A percentile compares a stretch with the other conserved stretches of the same genome.
Conservation (phyloP, 176 grass and related monocot genomes). For the Phyllostachys edulis region DNA sequence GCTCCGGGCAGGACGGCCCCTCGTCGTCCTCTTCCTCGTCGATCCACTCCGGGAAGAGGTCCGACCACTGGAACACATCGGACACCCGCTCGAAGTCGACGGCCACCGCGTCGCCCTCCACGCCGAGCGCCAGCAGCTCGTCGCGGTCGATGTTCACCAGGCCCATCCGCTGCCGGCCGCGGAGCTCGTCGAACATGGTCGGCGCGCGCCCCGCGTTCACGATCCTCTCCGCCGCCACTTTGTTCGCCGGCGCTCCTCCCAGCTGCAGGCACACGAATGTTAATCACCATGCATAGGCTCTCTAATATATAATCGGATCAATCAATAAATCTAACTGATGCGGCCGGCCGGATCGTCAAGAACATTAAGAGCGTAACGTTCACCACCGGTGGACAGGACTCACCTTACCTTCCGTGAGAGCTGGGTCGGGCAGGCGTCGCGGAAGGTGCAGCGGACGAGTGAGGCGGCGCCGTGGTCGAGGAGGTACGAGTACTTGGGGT, state of each 20-base stretch:
- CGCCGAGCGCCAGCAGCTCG: conserved; percentile 47
- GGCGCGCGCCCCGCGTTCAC: conserved; percentile 46
- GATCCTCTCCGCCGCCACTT: conserved; percentile 48
- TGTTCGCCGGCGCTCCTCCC: conserved; percentile 44
- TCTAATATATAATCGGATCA: not conserved
- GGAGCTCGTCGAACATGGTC: conserved; percentile 58
- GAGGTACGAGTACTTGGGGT: conserved; percentile 58
- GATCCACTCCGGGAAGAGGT: conserved; percentile 92
- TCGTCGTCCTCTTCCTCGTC: conserved; percentile 82
- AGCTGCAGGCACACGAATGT: conserved; percentile 22
- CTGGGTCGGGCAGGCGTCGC: conserved; percentile 44
- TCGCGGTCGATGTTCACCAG: conserved; percentile 69
- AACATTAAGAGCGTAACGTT: not conserved
- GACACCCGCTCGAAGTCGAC: conserved; percentile 62
- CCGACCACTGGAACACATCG: conserved; percentile 55
- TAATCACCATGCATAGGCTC: not conserved
- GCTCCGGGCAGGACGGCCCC: conserved; percentile 68
- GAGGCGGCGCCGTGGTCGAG: conserved; percentile 46
- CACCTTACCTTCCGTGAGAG: conserved; percentile 96
- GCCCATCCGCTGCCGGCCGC: conserved; percentile 43
- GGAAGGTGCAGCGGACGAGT: conserved; percentile 68
- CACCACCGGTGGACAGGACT: conserved; percentile 23
- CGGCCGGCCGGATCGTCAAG: not conserved
- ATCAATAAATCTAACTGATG: not conserved
- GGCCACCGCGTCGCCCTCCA: conserved; percentile 40